Conservation (phyloP, 1,139 yeast species). For the Candida sanyaensis region DNA sequence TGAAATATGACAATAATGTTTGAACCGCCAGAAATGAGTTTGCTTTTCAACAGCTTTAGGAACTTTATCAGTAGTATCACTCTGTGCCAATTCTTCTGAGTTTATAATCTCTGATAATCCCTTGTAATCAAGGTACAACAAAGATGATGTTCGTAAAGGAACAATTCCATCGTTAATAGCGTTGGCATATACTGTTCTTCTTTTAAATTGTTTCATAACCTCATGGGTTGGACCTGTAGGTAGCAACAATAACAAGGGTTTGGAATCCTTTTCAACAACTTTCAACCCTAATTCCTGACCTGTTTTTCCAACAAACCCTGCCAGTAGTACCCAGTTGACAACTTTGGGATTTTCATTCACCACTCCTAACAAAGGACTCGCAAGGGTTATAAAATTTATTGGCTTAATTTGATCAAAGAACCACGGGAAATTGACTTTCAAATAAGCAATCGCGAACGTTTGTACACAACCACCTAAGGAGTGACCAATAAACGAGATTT, state of each 20-base stretch:
- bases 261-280: conserved; percentile 34
- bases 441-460: conserved; percentile 86
- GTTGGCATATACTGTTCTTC: conserved; percentile 79
- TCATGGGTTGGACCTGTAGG: conserved; percentile 83
- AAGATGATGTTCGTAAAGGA: conserved; percentile 83
- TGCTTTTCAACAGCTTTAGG: conserved; percentile 11
- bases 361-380: conserved; percentile 88
- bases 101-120: conserved; percentile 47
- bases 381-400: conserved; percentile 79
- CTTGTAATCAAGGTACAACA: conserved; percentile 65
- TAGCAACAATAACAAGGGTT: conserved; percentile 70
- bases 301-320: conserved; percentile 90
- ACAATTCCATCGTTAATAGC: conserved; percentile 91
- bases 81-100: conserved; percentile 9
- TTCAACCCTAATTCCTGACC: conserved; percentile 87
- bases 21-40: conserved; percentile 36
- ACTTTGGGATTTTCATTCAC: conserved; percentile 84
- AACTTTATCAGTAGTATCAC: conserved; percentile 9
- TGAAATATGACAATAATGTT: conserved; percentile 44
- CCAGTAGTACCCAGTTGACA: conserved; percentile 78
- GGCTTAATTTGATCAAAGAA: conserved; percentile 69
- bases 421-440: conserved; percentile 63
- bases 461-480: conserved; percentile 92
- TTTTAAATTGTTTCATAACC: conserved; percentile 59
- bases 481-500: conserved; percentile 87